Evolutionary conservation across 805 yeast genomes (phyloP).

Genomic region (Candida xyloterini): DNA sequence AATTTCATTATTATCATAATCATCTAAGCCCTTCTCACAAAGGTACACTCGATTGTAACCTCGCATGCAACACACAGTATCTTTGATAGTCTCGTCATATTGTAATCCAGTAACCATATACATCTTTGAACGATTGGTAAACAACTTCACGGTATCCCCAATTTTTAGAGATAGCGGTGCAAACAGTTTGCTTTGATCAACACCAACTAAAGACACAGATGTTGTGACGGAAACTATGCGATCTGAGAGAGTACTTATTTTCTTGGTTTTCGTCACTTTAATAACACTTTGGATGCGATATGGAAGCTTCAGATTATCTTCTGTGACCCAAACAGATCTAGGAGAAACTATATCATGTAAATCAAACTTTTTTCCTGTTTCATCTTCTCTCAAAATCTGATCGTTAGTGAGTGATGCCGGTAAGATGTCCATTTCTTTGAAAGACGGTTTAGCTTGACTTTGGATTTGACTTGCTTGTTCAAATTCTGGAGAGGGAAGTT

Average conservation of each 20-base stretch:
- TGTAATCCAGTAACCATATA: constrained; percentile 49
- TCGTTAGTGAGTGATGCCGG: background rate
- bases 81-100: constrained; percentile 16
- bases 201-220: constrained; percentile 27
- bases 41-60: constrained; percentile 54
- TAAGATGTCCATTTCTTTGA: background rate
- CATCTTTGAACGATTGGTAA: constrained; percentile 28
- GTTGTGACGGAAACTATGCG: constrained; percentile 6
- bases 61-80: constrained; percentile 49
- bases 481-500: constrained; percentile 14
- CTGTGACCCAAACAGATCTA: constrained; percentile 16
- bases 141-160: constrained; percentile 49
- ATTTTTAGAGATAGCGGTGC: constrained; percentile 50
- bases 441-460: background rate
- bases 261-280: background rate
- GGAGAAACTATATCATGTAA: constrained; percentile 8
- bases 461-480: constrained; percentile 10
- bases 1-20: constrained; percentile 20
- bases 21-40: constrained; percentile 23
- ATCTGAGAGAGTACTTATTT: too few species aligned
- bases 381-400: constrained; percentile 7
- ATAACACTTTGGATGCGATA: constrained; percentile 8
- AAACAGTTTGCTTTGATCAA: constrained; percentile 32
- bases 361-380: constrained; percentile 1
- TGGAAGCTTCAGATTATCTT: constrained; percentile 12